Conservation (phyloP, 2,329 filamentous ascomycete species). For the Nigrospora osmanthi region DNA sequence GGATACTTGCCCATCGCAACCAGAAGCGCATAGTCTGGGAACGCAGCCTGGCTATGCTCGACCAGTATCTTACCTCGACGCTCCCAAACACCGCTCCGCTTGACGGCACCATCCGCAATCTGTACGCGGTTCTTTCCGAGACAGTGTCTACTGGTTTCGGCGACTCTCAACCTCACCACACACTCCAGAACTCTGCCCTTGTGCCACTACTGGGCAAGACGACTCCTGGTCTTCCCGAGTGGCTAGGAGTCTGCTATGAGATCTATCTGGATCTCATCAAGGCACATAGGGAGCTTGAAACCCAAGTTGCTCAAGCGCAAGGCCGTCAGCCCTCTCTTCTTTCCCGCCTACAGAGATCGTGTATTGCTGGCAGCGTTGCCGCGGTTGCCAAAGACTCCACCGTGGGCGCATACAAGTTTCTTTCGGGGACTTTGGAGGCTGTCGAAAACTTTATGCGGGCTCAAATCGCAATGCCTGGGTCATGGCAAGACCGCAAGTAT, state of each 20-base stretch:
- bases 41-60: background rate
- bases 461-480: conserved; percentile 15
- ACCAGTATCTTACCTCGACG: background rate
- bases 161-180: conserved; percentile 51
- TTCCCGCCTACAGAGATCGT: conserved; percentile 54
- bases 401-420: conserved; percentile 42
- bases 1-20: background rate
- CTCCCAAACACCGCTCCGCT: background rate
- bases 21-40: background rate
- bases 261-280: conserved; percentile 34
- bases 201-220: conserved; percentile 33
- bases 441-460: conserved; percentile 34
- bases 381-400: conserved; percentile 55
- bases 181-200: conserved; percentile 50
- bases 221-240: conserved; percentile 29
- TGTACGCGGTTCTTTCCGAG: background rate
- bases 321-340: conserved; percentile 43
- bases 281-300: conserved; percentile 32
- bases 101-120: background rate
- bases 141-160: background rate
- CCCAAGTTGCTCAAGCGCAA: conserved; percentile 32
- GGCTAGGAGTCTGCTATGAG: conserved; percentile 47
- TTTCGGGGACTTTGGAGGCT: conserved; percentile 32
- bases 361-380: conserved; percentile 44
- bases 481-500: conserved; percentile 24